Percentiles rank a stretch among this genome's conserved stretches.
Conservation (phyloP, 2,329 filamentous ascomycete species). For the Trichothecium sympodiale region DNA sequence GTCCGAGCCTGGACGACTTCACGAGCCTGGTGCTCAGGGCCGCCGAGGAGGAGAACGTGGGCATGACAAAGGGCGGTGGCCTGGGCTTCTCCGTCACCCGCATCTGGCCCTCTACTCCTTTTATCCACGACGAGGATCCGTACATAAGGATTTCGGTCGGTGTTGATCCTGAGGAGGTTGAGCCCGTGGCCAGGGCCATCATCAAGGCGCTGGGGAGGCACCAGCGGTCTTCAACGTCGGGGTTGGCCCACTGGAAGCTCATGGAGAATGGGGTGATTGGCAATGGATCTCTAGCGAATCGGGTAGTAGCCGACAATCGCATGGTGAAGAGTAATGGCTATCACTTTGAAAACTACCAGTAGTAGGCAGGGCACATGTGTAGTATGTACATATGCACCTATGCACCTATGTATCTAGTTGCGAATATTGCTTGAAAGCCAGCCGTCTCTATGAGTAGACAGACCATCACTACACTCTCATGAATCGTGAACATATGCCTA, state of each 20-base stretch:
- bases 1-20: conserved; percentile 8
- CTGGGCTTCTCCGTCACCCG: conserved; percentile 10
- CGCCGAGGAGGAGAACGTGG: conserved; percentile 9
- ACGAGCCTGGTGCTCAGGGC: conserved; percentile 7
- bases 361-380: too few species aligned
- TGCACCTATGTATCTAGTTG: too few species aligned
- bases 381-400: too few species aligned
- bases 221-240: conserved; percentile 5
- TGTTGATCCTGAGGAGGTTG: conserved; percentile 9
- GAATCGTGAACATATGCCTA: too few species aligned
- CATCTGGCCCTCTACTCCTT: conserved; percentile 9
- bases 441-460: too few species aligned
- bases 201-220: conserved; percentile 9
- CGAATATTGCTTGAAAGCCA: too few species aligned
- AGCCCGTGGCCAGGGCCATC: conserved; percentile 9
- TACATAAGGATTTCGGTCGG: conserved; percentile 10
- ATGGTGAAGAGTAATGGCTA: neutral
- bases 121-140: conserved; percentile 9
- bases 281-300: neutral
- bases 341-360: neutral
- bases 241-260: conserved; percentile 9
- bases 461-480: too few species aligned
- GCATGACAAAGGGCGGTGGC: conserved; percentile 10
- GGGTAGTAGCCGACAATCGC: too few species aligned
- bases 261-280: conserved; percentile 6